Evolutionary conservation across 139 green algal genomes (phyloP).

Genomic region (Coelastrella sp.): DNA sequence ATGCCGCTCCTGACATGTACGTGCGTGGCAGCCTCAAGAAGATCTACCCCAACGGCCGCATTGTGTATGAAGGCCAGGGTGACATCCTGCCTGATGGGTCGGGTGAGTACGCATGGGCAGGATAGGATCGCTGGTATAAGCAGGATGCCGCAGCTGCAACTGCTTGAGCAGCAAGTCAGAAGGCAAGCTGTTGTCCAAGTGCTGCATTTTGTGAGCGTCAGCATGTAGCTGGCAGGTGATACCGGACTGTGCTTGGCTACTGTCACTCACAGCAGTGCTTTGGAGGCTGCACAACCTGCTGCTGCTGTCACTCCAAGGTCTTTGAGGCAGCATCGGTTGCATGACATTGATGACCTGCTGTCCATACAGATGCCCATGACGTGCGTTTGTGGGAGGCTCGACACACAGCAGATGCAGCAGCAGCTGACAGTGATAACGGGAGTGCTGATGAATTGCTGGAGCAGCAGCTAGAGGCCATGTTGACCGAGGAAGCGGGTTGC

Average conservation of each 20-base stretch:
- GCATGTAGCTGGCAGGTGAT: no score
- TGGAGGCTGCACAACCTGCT: no score
- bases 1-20: conserved; percentile 73
- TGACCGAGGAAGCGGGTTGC: conserved; percentile 54
- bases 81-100: conserved; percentile 74
- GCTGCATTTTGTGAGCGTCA: no score
- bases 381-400: conserved; percentile 73
- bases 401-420: conserved; percentile 4
- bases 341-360: no score
- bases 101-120: conserved; percentile 19
- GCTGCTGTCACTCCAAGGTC: no score
- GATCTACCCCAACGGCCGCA: conserved; percentile 85
- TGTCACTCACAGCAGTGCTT: no score
- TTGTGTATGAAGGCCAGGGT: conserved; percentile 84
- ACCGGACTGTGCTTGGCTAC: no score
- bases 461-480: conserved; percentile 65
- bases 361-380: conserved; percentile 1
- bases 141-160: no score
- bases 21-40: conserved; percentile 62
- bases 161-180: no score
- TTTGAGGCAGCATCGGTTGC: no score
- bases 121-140: background rate
- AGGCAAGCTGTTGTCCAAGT: no score
- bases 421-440: background rate
- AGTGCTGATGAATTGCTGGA: conserved; percentile 58